Evolutionary conservation across 768 basidiomycete genomes (phyloP), one percentile per base, ranked within the genome.

Genomic region (Lactifluus pinguis): DNA sequence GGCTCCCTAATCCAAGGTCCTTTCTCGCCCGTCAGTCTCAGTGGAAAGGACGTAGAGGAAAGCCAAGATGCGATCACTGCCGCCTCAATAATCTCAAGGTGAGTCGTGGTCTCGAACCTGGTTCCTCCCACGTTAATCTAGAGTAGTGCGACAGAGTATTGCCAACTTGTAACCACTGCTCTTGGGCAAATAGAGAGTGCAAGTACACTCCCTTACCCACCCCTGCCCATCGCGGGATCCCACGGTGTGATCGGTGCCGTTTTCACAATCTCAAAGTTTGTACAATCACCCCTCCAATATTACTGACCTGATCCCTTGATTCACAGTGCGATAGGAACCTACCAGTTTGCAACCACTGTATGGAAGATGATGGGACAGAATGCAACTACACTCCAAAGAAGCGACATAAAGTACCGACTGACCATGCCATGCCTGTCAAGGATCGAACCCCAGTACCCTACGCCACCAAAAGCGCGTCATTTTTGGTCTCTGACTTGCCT

Each of bases 371-470:
- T 52, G 78, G 77, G 42, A 71, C 72, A 15, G 80, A 82, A 51
- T 87, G 85, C 71, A 85, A 85, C 66, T 87, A 88, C 67, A 86
- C 85, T 39, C 85, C 86, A 9, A 87, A 87, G 73, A 86, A 85
- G 65, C 74, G 84, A 57, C 79, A 79, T 65, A 86, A 79, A 67
- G 77, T 79, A 44, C 77, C 77, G 17, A 69, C 73, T 29, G 80
- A 80, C 57, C 74, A 77, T 55, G 72, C 65, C 3, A 21, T 21
- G 6, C 61, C 72, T 15, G 49, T 72, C 45, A 69, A 71, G 39
- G 76, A 78, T 60, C 72, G 73, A 57, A 73, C 74, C 25, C 67
- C 71, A 32, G 71, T 68, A 32, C 74, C 77, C 15, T 79, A 80
- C 61, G 72, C 72, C 17, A 71, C 78, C 11, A 79, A 80, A 67